Conservation (phyloP, 352 stramenopile genomes). For the Phytopythium helicoides region DNA sequence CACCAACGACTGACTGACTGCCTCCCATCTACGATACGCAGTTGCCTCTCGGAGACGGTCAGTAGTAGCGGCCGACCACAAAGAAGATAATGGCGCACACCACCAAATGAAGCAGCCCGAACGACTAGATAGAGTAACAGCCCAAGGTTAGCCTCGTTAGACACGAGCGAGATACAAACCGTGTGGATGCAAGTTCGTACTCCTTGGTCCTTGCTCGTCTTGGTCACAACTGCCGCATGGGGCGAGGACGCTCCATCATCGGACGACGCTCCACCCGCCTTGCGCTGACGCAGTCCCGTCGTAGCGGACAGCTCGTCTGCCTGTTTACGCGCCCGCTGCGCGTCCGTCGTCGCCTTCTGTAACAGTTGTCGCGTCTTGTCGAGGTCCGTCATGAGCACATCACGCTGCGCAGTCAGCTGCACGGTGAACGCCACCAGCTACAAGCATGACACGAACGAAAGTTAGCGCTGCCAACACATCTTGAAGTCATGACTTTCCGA, state of each 20-base stretch:
- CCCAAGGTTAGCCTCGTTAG: neutral
- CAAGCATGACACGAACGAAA: constrained; percentile 1
- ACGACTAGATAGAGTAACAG: constrained; percentile 31
- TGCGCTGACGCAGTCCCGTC: constrained; percentile 72
- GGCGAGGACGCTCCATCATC: constrained; percentile 31
- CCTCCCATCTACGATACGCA: constrained; percentile 3
- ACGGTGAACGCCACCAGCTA: constrained; percentile 88
- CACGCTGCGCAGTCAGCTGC: constrained; percentile 81
- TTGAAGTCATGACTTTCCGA: no score
- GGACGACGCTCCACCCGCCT: constrained; percentile 28
- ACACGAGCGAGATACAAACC: neutral
- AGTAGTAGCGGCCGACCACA: constrained; percentile 86
- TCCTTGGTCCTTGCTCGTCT: constrained; percentile 45
- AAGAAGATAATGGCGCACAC: constrained; percentile 90
- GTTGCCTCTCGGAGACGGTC: neutral
- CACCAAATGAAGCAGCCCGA: constrained; percentile 79
- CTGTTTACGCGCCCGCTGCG: constrained; percentile 60
- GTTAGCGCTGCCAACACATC: constrained; percentile 7
- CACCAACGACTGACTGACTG: no score
- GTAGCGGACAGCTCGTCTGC: constrained; percentile 44
- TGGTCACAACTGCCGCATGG: constrained; percentile 24
- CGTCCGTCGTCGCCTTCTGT: constrained; percentile 66
- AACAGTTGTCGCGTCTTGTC: constrained; percentile 73
- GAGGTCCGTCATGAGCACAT: constrained; percentile 83
- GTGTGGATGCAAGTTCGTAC: constrained; percentile 25